Evolutionary conservation across 192 early-diverging fungal genomes (phyloP).

Genomic region (Coemansia sp.): DNA sequence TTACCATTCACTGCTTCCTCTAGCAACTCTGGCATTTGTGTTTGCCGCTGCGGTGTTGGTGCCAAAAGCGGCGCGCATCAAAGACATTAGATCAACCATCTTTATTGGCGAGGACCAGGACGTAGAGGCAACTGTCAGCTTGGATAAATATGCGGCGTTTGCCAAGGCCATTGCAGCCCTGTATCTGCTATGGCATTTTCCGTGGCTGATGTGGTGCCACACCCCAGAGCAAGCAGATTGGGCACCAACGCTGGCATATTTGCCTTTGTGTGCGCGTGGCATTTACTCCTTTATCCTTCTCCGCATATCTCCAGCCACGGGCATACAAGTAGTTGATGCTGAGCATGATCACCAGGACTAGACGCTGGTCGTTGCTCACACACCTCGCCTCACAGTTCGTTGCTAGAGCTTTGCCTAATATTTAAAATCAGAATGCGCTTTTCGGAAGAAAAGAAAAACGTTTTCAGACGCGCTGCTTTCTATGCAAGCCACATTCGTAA

Average conservation of each 20-base stretch:
- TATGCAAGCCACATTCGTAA: background rate
- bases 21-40: constrained; percentile 10
- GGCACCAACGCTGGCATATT: constrained; percentile 8
- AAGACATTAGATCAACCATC: background rate
- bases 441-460: no score
- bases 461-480: background rate
- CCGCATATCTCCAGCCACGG: constrained; percentile 23
- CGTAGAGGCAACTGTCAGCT: constrained; percentile 21
- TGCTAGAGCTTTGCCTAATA: background rate
- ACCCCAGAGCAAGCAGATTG: constrained; percentile 15
- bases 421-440: no score
- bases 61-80: background rate
- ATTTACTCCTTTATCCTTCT: constrained; percentile 22
- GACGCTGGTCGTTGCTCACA: background rate
- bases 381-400: background rate
- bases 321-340: constrained; percentile 23
- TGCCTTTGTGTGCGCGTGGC: constrained; percentile 27
- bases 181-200: constrained; percentile 22
- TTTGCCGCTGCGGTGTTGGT: constrained; percentile 10
- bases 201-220: constrained; percentile 32
- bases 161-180: constrained; percentile 9
- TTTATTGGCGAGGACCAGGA: constrained; percentile 23
- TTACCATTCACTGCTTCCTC: constrained; percentile 19
- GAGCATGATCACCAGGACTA: constrained; percentile 22
- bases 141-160: constrained; percentile 23